Base-by-base conservation (phyloP, 306 rosid species). In the Ormosia semicastrata region DNA sequence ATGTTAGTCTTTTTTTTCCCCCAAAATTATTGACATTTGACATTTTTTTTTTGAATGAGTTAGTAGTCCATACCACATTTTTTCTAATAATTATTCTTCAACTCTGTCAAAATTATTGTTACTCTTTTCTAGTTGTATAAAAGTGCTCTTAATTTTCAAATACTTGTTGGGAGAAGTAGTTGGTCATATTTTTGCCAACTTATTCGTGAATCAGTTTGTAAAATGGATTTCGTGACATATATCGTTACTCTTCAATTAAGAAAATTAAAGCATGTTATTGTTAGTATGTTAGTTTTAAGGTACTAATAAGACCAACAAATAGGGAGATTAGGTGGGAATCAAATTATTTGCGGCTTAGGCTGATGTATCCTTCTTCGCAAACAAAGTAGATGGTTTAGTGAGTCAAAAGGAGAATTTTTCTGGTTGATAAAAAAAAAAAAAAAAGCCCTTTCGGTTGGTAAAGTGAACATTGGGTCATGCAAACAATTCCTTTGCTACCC, bases 361-460 rank as follows among this genome's bases (percentile, higher is more conserved):
- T 34, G 50, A 43, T 47, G 66, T 2, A 17, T 12, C 15, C n/a
- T 47, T 24, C 50, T 66, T 65, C 49, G 64, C 1, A 56, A 8
- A 37, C 43, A 59, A 56, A 74, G 62, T 30, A 52, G 54, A 66
- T 14, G 62, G 41, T 69, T 69, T 66, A 41, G 32, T 14, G 18
- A 30, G 81, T 79, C 82, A 52, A 79, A 66, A 4, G 47, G 32
- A 59, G 54, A 54, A 58, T 46, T 77, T 49, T 74, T 18, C 11
- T 2, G 30, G 54, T 30, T 2, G 9, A 49, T 10, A 14, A 62
- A 34, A 63, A 39, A 53, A 34, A 7, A 30, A 40, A 56, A 43
- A 41, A 44, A 32, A 13, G 24, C 24, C 24, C 66, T 76, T 82
- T 84, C 69, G 77, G 78, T 50, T 4, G 76, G 73, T 63, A 37